phyloP scores from a whole-genome alignment of 192 early-diverging fungal species.

The Mycoemilia scoparia region DNA sequence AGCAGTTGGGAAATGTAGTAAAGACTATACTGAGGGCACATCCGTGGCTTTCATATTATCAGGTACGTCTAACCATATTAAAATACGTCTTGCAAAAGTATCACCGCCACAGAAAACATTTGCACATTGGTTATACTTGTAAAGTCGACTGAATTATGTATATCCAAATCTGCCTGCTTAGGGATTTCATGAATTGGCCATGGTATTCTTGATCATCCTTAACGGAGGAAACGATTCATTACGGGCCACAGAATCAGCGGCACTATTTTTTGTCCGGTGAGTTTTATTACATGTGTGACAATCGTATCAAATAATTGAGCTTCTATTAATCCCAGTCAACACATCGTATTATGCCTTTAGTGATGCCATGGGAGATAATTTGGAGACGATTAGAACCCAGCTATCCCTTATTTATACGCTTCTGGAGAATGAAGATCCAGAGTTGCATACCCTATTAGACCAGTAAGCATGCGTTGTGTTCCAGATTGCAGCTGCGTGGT shows the following conservation, averaged over 20 bases:
- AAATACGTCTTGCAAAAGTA: too few relatives aligned
- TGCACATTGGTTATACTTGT: too few relatives aligned
- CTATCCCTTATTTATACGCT: slow-evolving; percentile 15
- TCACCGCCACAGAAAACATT: too few relatives aligned
- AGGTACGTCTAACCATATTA: too few relatives aligned
- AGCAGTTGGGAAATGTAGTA: slow-evolving; percentile 30
- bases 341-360: too few relatives aligned
- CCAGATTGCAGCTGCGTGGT: too few relatives aligned
- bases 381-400: slow-evolving; percentile 18
- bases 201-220: slow-evolving; percentile 33
- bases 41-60: slow-evolving; percentile 50
- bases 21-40: slow-evolving; percentile 29
- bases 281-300: too few relatives aligned
- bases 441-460: slow-evolving; percentile 11
- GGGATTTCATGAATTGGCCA: slow-evolving; percentile 30
- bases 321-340: too few relatives aligned
- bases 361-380: slow-evolving; percentile 20
- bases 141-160: too few relatives aligned
- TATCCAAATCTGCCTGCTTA: too few relatives aligned
- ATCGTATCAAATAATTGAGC: too few relatives aligned
- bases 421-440: slow-evolving; percentile 8
- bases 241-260: slow-evolving; percentile 32
- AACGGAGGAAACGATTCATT: slow-evolving; percentile 30
- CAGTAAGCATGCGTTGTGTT: too few relatives aligned
- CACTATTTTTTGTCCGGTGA: slow-evolving; percentile 34